phyloP scores from a whole-genome alignment of 257 asterid genomes.

The Linderniella brevidens region DNA sequence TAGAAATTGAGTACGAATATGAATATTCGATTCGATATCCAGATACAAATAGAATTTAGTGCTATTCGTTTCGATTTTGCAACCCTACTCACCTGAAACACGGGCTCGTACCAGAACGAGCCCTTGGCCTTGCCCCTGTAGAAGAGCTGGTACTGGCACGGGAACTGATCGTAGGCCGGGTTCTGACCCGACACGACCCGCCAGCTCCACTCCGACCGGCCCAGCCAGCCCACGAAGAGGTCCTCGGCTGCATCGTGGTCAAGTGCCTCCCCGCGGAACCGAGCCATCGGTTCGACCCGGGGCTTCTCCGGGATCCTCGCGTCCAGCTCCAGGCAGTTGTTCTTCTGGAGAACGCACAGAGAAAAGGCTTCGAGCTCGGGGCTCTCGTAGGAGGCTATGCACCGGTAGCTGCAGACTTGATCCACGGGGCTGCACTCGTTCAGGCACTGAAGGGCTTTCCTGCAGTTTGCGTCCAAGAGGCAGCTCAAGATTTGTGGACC shows the following conservation, averaged over 20 bases:
- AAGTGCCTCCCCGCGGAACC: slow-evolving; percentile 42
- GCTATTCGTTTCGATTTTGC: no score
- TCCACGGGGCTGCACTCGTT: slow-evolving; percentile 84
- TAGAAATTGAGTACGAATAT: no score
- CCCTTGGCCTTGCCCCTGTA: slow-evolving; percentile 83
- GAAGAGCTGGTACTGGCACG: slow-evolving; percentile 87
- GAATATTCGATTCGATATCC: no score
- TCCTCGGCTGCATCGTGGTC: slow-evolving; percentile 75
- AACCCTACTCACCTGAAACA: no score
- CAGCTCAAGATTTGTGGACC: slow-evolving; percentile 80
- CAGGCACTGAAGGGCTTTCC: slow-evolving; percentile 87
- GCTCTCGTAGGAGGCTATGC: slow-evolving; percentile 82
- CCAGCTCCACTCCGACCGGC: slow-evolving; percentile 84
- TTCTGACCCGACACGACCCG: slow-evolving; percentile 90
- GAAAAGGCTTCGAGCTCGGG: slow-evolving; percentile 68
- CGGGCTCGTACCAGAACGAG: slow-evolving; percentile 91
- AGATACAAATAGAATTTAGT: no score
- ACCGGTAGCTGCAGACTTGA: slow-evolving; percentile 78
- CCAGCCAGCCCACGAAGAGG: slow-evolving; percentile 82
- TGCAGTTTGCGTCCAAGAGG: slow-evolving; percentile 58
- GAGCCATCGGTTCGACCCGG: slow-evolving; percentile 35
- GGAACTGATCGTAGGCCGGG: slow-evolving; percentile 95
- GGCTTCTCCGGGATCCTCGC: slow-evolving; percentile 78
- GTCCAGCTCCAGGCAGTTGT: slow-evolving; percentile 68
- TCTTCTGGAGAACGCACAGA: slow-evolving; percentile 64